Percentiles rank a stretch among this genome's conserved stretches.
Evolutionary conservation across 768 basidiomycete species (phyloP).

Genomic region (Daedaleopsis nitida): DNA sequence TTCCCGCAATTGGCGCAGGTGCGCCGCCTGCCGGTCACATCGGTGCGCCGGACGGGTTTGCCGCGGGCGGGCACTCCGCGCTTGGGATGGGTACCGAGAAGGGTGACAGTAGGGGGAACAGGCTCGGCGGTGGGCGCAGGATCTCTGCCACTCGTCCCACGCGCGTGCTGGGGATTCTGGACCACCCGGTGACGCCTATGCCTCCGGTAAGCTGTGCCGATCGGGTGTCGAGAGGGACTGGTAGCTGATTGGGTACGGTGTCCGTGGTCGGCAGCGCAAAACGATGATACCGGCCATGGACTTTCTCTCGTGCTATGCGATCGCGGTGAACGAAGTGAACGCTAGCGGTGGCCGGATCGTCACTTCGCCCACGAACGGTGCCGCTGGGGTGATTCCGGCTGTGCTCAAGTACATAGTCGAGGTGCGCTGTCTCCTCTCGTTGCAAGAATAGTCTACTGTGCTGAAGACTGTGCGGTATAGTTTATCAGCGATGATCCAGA

Average conservation of each 20-base stretch:
- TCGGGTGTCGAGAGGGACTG: not conserved
- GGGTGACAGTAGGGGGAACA: not conserved
- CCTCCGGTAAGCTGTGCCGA: conserved; percentile 60
- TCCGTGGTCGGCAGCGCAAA: conserved; percentile 72
- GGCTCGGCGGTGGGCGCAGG: conserved; percentile 2
- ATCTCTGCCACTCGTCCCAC: conserved; percentile 31
- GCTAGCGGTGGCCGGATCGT: conserved; percentile 93
- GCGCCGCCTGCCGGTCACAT: conserved; percentile 23
- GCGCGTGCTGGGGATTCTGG: conserved; percentile 71
- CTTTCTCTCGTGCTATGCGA: conserved; percentile 91
- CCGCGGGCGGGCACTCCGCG: not conserved
- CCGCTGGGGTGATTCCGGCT: conserved; percentile 91
- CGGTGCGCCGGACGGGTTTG: conserved; percentile 22
- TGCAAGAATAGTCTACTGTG: not conserved
- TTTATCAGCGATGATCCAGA: conserved; percentile 92
- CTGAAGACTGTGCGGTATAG: conserved; percentile 33
- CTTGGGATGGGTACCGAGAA: not conserved
- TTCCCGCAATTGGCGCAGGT: conserved; percentile 39
- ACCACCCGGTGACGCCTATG: conserved; percentile 80
- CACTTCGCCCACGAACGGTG: conserved; percentile 92
- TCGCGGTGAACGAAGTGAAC: conserved; percentile 94
- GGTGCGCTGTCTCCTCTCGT: conserved; percentile 37
- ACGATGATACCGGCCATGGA: conserved; percentile 93
- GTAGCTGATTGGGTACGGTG: not conserved
- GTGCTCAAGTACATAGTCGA: conserved; percentile 90